phyloP scores from a whole-genome alignment of 345 rosid genomes.

The Linum lewisii region DNA sequence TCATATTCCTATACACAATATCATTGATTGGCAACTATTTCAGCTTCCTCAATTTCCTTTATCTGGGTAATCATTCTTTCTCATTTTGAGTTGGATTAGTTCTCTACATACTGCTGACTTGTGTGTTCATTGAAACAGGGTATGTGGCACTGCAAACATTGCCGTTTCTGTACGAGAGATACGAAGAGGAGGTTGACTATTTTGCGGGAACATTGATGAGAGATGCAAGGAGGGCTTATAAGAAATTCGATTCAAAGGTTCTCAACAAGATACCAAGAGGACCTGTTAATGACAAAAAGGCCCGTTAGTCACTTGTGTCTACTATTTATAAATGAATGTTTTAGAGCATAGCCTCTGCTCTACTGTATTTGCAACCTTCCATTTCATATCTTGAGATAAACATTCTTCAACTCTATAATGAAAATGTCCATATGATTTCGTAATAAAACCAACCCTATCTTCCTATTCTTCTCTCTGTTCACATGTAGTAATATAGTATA shows the following conservation, averaged over 20 bases:
- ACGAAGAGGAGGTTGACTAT: conserved; percentile 53
- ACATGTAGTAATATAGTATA: too few species aligned
- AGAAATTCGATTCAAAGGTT: conserved; percentile 40
- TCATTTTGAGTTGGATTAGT: neutral
- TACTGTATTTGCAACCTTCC: too few species aligned
- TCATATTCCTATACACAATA: conserved; percentile 39
- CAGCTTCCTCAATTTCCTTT: conserved; percentile 71
- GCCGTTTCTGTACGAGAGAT: conserved; percentile 56
- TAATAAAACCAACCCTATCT: too few species aligned
- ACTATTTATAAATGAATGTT: too few species aligned
- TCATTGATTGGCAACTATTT: conserved; percentile 64
- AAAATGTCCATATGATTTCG: too few species aligned
- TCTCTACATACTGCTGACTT: neutral
- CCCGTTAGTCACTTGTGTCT: conserved; percentile 11
- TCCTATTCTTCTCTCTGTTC: too few species aligned
- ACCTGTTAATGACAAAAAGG: conserved; percentile 48
- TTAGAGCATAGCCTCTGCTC: too few species aligned
- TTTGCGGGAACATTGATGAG: conserved; percentile 25
- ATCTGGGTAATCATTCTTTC: conserved; percentile 40
- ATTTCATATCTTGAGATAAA: too few species aligned
- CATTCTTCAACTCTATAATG: too few species aligned
- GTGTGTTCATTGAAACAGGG: conserved; percentile 19
- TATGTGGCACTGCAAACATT: conserved; percentile 43
- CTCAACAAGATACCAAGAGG: conserved; percentile 84
- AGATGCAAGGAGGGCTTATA: conserved; percentile 33